Conservation (phyloP, 257 asterid genomes). For the Solanum bukasovii region DNA sequence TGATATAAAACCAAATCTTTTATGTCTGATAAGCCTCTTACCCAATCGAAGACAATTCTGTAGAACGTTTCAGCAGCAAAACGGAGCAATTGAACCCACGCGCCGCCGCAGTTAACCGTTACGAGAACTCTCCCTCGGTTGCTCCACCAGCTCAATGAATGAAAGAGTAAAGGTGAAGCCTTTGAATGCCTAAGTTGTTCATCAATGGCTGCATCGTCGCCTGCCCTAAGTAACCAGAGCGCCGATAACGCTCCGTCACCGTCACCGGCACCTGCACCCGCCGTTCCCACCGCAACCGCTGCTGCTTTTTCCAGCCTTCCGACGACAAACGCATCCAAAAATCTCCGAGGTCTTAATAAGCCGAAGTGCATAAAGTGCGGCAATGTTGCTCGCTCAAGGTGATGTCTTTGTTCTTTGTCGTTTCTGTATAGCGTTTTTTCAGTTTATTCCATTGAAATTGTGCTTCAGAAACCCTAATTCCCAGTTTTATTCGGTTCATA, state of each 20-base stretch:
- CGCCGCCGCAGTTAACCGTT: constrained; percentile 3
- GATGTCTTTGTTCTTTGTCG: background rate
- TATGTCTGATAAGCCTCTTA: background rate
- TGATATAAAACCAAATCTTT: background rate
- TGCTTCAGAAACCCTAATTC: background rate
- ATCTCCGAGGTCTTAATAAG: constrained; percentile 86
- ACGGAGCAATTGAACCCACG: background rate
- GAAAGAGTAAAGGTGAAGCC: background rate
- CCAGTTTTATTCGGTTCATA: background rate
- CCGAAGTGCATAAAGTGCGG: constrained; percentile 98
- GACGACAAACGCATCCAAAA: constrained; percentile 36
- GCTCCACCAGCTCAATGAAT: background rate
- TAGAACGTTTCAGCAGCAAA: background rate
- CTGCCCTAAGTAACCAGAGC: constrained; percentile 21
- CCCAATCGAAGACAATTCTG: background rate
- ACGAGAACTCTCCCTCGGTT: background rate
- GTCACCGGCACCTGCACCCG: constrained; percentile 2
- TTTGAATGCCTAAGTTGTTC: background rate
- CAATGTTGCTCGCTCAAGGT: constrained; percentile 98
- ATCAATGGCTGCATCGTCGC: constrained; percentile 24
- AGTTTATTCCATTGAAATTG: background rate
- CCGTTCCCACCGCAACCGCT: constrained; percentile 7
- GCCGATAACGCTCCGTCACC: constrained; percentile 10
- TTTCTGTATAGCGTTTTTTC: background rate
- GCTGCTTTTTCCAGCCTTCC: constrained; percentile 12